These are phyloP conservation scores for Alnus glutinosa DNA, from an alignment of 306 rosid genomes.

Conservation along the genomic window DNA sequence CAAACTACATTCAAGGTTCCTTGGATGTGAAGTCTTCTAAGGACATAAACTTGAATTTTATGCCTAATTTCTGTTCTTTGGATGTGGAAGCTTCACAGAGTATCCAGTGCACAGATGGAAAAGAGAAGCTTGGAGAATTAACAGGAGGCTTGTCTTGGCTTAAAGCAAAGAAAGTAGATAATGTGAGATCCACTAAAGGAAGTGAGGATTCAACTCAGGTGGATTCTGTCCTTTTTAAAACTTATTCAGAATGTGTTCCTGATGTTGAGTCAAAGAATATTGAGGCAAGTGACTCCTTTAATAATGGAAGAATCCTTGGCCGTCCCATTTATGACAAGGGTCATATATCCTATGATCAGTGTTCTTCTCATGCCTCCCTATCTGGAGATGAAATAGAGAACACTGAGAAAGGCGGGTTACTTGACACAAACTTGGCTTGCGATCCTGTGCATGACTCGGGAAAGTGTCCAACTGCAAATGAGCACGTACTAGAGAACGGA, in stretches of 20 bases:
- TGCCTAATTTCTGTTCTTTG: constrained; percentile 33
- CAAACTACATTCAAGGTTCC: constrained; percentile 26
- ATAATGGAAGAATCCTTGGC: constrained; percentile 18
- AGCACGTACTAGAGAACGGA: constrained; percentile 35
- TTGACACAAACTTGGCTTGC: constrained; percentile 34
- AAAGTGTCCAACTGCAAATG: constrained; percentile 17
- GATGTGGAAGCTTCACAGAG: constrained; percentile 29
- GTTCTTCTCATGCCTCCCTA: constrained; percentile 23
- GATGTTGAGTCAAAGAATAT: constrained; percentile 29
- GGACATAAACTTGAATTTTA: constrained; percentile 51
- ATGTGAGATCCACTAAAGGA: constrained; percentile 28
- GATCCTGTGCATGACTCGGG: constrained; percentile 25
- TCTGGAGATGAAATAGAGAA: constrained; percentile 31
- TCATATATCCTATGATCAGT: constrained; percentile 19
- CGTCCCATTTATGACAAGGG: constrained; percentile 27
- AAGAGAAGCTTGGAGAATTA: constrained; percentile 28
- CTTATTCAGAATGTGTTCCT: constrained; percentile 15
- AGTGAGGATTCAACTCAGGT: constrained; percentile 24
- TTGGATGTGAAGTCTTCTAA: constrained; percentile 23
- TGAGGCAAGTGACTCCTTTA: constrained; percentile 27
- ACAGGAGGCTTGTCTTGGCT: constrained; percentile 27
- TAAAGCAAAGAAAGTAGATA: constrained; percentile 22
- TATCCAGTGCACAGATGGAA: constrained; percentile 26
- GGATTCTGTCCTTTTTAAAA: constrained; percentile 24
- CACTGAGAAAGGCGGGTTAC: constrained; percentile 18